Evolutionary conservation across 148 eudicot genomes (phyloP), one percentile per base, ranked within the genome.

Genomic region (Linanthus parryae): DNA sequence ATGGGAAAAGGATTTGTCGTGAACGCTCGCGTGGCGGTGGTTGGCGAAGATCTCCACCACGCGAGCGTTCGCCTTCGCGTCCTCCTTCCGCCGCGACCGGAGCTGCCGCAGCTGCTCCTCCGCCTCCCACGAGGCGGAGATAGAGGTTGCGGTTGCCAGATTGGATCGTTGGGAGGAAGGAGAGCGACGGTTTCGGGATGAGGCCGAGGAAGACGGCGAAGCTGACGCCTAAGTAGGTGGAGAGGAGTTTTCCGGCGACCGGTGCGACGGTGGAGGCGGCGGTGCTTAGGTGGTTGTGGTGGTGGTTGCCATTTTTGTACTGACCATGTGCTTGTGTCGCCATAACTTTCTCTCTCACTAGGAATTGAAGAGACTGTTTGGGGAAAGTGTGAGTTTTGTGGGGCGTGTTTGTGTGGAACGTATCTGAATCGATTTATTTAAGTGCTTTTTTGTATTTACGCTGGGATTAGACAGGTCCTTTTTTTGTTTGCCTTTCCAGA

Each of bases 161-260:
- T 31, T 31, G 35, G 7, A 31, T 5, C 35, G 35, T 31, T 10
- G 35, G 10, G 35, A 31, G 35, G 7, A 31, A 10, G 35, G 35
- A 31, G 5, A 31, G 5, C 35, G 35, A 31, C 35, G 5, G 10
- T 10, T 31, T 31, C 10, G 35, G 35, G 7, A 31, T 10, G 35
- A 10, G 10, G 7, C 5, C 35, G 35, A 31, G 35, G 10, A 31
- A 31, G 35, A 31, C 35, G 5, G 35, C 35, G 35, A 31, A 31
- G 35, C 35, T 31, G 7, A 31, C 7, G 10, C 35, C 35, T 31
- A 10, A 10, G 35, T 31, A 31, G 10, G 35, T 4, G 35, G 7
- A 10, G 7, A 31, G 10, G 10, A 31, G 35, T 10, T 31, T 31
- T 31, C 73, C 64, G 34, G 77, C 56, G 4, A 81, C 63, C 54